phyloP scores from a whole-genome alignment of 345 rosid species.

The Lepidium didymum region DNA sequence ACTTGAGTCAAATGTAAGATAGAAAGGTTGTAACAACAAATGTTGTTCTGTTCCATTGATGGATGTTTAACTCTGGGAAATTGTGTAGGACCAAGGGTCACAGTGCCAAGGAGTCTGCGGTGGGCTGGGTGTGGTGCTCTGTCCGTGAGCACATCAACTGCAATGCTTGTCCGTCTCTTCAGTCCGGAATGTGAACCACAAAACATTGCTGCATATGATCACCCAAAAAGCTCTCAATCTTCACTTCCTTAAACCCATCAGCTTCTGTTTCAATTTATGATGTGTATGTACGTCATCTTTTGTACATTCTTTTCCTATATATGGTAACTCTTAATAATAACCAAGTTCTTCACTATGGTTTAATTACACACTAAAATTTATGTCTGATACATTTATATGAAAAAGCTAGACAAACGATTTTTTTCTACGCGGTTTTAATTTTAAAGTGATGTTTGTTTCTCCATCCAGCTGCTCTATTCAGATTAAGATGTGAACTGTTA shows the following conservation, averaged over 20 bases:
- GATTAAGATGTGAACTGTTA: too few species aligned
- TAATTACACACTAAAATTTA: too few species aligned
- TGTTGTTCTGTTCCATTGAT: background rate
- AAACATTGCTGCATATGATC: constrained; percentile 81
- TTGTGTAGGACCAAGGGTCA: constrained; percentile 31
- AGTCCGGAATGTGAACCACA: constrained; percentile 96
- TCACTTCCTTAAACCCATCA: constrained; percentile 16
- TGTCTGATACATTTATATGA: too few species aligned
- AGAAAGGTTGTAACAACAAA: background rate
- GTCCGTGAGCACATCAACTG: constrained; percentile 56
- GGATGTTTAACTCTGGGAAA: background rate
- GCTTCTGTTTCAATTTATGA: background rate
- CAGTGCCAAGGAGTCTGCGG: constrained; percentile 35
- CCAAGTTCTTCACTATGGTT: background rate
- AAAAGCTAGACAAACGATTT: too few species aligned
- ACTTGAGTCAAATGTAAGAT: background rate
- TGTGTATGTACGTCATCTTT: background rate
- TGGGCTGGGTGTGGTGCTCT: constrained; percentile 93
- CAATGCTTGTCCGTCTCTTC: constrained; percentile 69
- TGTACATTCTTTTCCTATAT: background rate
- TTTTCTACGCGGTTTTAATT: too few species aligned
- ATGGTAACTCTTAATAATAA: background rate
- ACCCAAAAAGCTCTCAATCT: constrained; percentile 8
- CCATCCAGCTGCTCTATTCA: too few species aligned
- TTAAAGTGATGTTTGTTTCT: too few species aligned